Conservation (phyloP, 2,329 filamentous ascomycete species). For the Cercospora zeina region DNA sequence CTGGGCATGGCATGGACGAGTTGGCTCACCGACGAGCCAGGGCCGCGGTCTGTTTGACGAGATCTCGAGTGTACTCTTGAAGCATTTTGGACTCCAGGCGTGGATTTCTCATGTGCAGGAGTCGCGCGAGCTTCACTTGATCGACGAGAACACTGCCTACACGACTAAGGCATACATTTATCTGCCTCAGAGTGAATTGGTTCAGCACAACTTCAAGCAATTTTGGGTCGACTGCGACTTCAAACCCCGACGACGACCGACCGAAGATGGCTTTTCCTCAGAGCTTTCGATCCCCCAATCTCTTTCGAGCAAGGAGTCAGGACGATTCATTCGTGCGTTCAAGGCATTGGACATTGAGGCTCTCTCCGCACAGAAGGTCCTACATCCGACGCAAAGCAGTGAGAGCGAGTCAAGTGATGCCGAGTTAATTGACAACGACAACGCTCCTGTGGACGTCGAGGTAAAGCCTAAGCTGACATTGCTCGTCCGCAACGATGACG, state of each 20-base stretch:
- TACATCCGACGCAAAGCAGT: not conserved
- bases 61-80: not conserved
- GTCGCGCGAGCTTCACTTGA: not conserved
- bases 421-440: not conserved
- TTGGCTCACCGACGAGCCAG: not conserved
- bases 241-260: not conserved
- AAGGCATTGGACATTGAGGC: not conserved
- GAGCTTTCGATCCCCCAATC: not conserved
- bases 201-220: not conserved
- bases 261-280: not conserved
- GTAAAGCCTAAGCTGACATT: conserved; percentile 8
- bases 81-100: conserved; percentile 15
- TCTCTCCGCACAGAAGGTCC: not conserved
- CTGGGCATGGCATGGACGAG: not conserved
- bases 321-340: not conserved
- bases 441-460: not conserved
- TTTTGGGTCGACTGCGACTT: not conserved
- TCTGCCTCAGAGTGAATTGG: not conserved
- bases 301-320: not conserved
- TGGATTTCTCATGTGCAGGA: conserved; percentile 15
- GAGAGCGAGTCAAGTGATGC: not conserved
- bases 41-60: conserved; percentile 1
- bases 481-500: conserved; percentile 7
- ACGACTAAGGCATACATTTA: conserved; percentile 2
- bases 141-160: not conserved